These are phyloP conservation scores for Penicillium dipodomyicola DNA, from an alignment of 495 filamentous ascomycete species.

Conservation along the genomic window DNA sequence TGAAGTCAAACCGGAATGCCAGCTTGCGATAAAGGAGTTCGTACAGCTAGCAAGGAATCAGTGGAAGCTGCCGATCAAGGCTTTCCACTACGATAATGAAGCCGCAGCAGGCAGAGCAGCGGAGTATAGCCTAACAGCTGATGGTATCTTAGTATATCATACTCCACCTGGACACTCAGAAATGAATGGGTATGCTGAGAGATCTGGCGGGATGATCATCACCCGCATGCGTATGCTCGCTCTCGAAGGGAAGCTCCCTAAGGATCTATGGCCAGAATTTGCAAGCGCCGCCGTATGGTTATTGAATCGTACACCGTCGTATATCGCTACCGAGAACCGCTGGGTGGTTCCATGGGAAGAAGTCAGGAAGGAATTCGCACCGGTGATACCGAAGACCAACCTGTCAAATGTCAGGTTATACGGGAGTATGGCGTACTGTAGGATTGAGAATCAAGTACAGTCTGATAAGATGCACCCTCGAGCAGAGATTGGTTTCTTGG, in stretches of 20 bases:
- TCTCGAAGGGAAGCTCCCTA: background rate
- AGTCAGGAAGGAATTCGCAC: background rate
- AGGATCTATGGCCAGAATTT: background rate
- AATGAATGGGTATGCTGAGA: background rate
- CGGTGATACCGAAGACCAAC: background rate
- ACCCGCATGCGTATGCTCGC: background rate
- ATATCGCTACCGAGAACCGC: background rate
- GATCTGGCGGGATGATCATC: background rate
- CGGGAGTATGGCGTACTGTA: background rate
- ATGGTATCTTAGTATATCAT: background rate
- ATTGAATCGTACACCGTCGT: background rate
- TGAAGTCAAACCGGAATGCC: background rate
- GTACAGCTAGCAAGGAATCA: background rate
- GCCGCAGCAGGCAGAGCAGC: background rate
- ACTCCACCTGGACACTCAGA: background rate
- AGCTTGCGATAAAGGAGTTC: background rate
- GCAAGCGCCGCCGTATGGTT: background rate
- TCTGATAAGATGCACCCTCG: background rate
- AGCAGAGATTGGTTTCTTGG: background rate
- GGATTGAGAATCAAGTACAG: background rate
- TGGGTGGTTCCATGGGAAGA: background rate
- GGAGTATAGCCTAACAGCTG: background rate
- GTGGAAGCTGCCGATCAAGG: slow-evolving; percentile 1
- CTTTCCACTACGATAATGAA: slow-evolving; percentile 4
- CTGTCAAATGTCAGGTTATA: background rate